These are phyloP conservation scores for Iberis amara DNA, from an alignment of 441 rosid species.

Conservation along the genomic window DNA sequence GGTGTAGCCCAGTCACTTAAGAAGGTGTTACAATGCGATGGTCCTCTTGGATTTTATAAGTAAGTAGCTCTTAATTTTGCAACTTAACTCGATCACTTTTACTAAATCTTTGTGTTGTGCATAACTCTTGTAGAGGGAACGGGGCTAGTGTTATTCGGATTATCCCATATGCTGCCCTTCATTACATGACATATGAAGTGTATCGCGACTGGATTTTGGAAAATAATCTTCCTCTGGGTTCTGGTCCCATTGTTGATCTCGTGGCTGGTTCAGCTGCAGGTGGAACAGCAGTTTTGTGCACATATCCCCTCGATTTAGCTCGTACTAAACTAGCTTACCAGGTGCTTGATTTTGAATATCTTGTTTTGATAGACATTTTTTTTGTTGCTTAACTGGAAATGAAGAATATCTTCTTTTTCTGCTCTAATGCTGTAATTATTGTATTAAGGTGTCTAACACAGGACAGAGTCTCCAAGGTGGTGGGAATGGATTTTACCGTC, in stretches of 20 bases:
- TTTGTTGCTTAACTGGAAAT: constrained; percentile 2
- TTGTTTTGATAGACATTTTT: not conserved
- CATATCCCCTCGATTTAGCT: constrained; percentile 91
- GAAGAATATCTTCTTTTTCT: not conserved
- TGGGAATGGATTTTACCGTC: constrained; percentile 37
- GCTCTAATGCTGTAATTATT: constrained; percentile 12
- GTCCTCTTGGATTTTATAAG: constrained; percentile 82
- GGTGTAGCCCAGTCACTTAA: constrained; percentile 65
- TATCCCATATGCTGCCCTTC: constrained; percentile 92
- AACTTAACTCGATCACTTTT: constrained; percentile 7
- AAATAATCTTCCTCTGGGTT: constrained; percentile 57
- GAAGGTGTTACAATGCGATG: constrained; percentile 76
- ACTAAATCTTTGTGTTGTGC: constrained; percentile 19
- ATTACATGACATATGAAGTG: constrained; percentile 93
- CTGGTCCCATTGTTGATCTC: constrained; percentile 86
- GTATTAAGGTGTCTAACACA: constrained; percentile 49
- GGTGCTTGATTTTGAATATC: constrained; percentile 36
- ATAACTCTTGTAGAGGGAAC: constrained; percentile 57
- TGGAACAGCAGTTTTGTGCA: constrained; percentile 93
- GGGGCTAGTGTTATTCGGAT: constrained; percentile 94
- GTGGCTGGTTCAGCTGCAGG: constrained; percentile 94
- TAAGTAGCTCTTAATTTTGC: constrained; percentile 31
- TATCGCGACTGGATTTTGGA: constrained; percentile 83
- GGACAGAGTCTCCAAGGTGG: constrained; percentile 36
- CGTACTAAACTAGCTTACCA: constrained; percentile 96